These are phyloP conservation scores for Podospora fimiseda DNA, from an alignment of 495 filamentous ascomycete species.

Conservation along the genomic window DNA sequence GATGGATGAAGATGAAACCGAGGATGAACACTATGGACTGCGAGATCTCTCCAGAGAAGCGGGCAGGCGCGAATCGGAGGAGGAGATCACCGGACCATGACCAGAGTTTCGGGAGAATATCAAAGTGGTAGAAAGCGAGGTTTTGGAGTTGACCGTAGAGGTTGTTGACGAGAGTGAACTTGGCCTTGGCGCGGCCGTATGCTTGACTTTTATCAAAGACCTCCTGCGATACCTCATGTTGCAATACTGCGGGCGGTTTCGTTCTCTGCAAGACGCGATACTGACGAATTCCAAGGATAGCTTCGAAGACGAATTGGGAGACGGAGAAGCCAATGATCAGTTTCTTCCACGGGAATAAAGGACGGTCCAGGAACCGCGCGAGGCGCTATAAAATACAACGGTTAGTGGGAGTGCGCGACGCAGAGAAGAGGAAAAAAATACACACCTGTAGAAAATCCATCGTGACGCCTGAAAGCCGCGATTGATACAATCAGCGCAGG, in stretches of 20 bases:
- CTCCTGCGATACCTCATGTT: conserved; percentile 78
- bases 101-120: conserved; percentile 89
- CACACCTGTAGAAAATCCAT: conserved; percentile 51
- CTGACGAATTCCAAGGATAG: conserved; percentile 77
- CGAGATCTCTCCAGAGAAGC: conserved; percentile 85
- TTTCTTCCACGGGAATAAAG: conserved; percentile 93
- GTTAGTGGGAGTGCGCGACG: conserved; percentile 1
- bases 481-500: conserved; percentile 13
- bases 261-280: conserved; percentile 75
- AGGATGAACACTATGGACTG: conserved; percentile 92
- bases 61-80: conserved; percentile 61
- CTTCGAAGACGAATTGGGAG: conserved; percentile 81
- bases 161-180: conserved; percentile 71
- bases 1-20: conserved; percentile 73
- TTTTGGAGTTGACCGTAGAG: conserved; percentile 84
- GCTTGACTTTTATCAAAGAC: conserved; percentile 95
- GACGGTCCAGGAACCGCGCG: conserved; percentile 78
- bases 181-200: conserved; percentile 91
- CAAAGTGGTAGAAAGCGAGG: conserved; percentile 77
- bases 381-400: conserved; percentile 57
- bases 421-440: not conserved
- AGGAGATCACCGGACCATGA: conserved; percentile 68
- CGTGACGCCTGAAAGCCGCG: conserved; percentile 18
- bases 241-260: conserved; percentile 74
- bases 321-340: conserved; percentile 90